A percentile compares a stretch with the other conserved stretches of the same genome.
phyloP scores from a whole-genome alignment of 768 basidiomycete species.

The Mycena albidolilacea region DNA sequence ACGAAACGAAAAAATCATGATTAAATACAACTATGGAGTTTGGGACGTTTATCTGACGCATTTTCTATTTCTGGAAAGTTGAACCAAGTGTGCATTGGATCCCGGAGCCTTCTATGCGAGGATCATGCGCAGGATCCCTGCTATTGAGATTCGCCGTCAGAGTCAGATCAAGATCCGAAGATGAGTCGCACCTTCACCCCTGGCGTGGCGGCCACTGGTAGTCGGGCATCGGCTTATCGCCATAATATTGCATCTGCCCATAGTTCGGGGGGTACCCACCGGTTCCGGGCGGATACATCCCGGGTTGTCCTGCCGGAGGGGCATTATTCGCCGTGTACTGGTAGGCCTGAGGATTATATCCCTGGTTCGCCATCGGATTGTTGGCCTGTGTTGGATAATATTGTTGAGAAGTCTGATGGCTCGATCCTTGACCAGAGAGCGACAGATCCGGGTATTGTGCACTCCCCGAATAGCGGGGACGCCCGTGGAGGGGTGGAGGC shows the following conservation, averaged over 20 bases:
- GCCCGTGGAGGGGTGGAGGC: neutral
- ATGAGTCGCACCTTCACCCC: neutral
- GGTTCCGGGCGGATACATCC: neutral
- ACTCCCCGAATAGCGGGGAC: constrained; percentile 6
- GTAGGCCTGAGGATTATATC: neutral
- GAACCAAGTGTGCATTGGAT: too few relatives aligned
- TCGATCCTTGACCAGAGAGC: neutral
- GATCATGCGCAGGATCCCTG: neutral
- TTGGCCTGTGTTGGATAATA: neutral
- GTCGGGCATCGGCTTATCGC: neutral
- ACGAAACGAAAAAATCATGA: too few relatives aligned
- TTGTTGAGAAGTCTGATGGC: neutral
- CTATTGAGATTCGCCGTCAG: neutral
- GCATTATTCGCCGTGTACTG: neutral
- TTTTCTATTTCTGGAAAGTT: too few relatives aligned
- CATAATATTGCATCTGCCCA: constrained; percentile 2
- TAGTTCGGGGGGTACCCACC: neutral
- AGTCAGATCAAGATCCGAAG: neutral
- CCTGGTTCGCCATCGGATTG: neutral
- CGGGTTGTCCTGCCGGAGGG: neutral
- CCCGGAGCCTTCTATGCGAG: neutral
- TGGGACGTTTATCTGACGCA: too few relatives aligned
- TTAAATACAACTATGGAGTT: too few relatives aligned
- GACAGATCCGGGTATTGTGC: constrained; percentile 6
- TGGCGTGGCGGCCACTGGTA: neutral